These are phyloP conservation scores for Coemansia sp. DNA, from an alignment of 192 early-diverging fungal species.

Conservation along the genomic window DNA sequence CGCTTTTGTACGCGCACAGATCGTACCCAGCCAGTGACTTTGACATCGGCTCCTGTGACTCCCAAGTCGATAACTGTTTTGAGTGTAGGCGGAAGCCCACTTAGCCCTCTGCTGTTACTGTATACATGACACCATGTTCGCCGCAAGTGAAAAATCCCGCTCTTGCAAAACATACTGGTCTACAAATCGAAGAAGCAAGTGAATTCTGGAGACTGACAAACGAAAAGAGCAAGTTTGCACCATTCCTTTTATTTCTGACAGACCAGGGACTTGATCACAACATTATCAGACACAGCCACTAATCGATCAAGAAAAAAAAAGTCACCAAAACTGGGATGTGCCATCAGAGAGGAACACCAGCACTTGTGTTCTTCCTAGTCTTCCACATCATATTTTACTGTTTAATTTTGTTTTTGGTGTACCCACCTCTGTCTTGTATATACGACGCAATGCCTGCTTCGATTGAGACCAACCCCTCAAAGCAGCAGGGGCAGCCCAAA, in stretches of 20 bases:
- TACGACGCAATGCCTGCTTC: background rate
- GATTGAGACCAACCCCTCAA: background rate
- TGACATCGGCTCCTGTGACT: slow-evolving; percentile 19
- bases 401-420: slow-evolving; percentile 5
- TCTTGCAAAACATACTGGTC: slow-evolving; percentile 2
- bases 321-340: background rate
- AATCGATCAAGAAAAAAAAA: slow-evolving; percentile 1
- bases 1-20: slow-evolving; percentile 79
- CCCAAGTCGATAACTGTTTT: slow-evolving; percentile 18
- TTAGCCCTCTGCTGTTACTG: slow-evolving; percentile 1
- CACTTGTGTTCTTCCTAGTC: slow-evolving; percentile 13
- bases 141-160: background rate
- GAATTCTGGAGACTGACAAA: background rate
- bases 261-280: background rate
- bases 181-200: slow-evolving; percentile 1
- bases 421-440: slow-evolving; percentile 15
- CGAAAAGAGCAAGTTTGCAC: background rate
- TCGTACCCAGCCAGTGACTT: slow-evolving; percentile 71
- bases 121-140: background rate
- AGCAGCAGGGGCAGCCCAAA: slow-evolving; percentile 5
- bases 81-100: slow-evolving; percentile 30
- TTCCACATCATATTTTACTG: slow-evolving; percentile 1
- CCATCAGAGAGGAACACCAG: background rate
- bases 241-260: background rate
- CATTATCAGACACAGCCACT: background rate